Base-by-base conservation (phyloP, 768 basidiomycete genomes). In the Ephemerocybe angulata region DNA sequence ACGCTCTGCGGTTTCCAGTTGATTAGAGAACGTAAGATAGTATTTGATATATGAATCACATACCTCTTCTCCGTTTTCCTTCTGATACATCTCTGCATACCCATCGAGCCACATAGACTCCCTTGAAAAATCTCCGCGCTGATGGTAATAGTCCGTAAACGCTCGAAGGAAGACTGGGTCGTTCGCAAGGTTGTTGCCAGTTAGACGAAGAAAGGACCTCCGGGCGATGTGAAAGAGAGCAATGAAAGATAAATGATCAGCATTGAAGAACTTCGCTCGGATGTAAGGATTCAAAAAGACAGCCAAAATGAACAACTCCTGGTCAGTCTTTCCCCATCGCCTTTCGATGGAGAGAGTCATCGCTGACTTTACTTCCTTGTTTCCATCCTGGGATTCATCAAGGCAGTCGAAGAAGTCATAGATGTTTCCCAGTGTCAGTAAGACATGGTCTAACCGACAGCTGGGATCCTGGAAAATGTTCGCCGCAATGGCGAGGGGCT, bases 401-500 rank as follows among this genome's bases (percentile, higher is more conserved):
- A 52, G 35, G 11, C 56, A 53, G 4, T 54, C 31, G 52, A 65
- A 72, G 43, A 66, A 63, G 27, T 50, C 55, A 46, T 61, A 60
- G 12, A 75, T 65, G 48, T 65, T 63, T 10, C 59, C 71, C 52
- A 72, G 64, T 10, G 62, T 70, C 4, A 70, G 51, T 3, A 73
- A 58, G 19, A 74, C 67, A 46, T 68, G 61, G 59, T 74, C 67
- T 10, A 75, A 66, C 0, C 63, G 65, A 4, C 62, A 63, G 46
- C 60, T 47, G n/a, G 61, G 21, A 4, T 61, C 58, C 53, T 75
- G 73, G 2, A 66, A 62, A 40, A 72, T 58, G 58, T 73, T 72
- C 5, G 70, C 63, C 19, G 75, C 72, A 50, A 73, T 64, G 5
- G 71, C 70, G 25, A 77, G 69, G 13, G 72, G 75, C 25, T 68